Percentiles rank a stretch among this genome's conserved stretches.
Conservation (phyloP, 2,329 filamentous ascomycete species). For the Elsinoe batatas region DNA sequence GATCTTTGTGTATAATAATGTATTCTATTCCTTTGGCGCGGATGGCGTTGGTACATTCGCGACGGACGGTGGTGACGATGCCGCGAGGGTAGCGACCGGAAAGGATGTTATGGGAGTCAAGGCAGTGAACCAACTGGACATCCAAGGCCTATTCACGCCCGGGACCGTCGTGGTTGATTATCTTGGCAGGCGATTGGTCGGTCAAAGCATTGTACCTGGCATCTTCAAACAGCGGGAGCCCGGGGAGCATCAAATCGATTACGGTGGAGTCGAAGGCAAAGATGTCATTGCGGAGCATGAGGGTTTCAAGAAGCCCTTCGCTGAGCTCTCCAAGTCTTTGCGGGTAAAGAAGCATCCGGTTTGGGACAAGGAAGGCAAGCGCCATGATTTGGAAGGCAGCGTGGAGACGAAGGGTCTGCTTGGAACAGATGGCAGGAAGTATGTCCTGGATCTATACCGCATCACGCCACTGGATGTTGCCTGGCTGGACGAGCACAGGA, state of each 20-base stretch:
- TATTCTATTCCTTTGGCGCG: conserved; percentile 97
- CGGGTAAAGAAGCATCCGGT: conserved; percentile 91
- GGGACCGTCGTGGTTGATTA: conserved; percentile 97
- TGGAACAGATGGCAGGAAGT: conserved; percentile 91
- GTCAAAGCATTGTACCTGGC: conserved; percentile 93
- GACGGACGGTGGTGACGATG: conserved; percentile 91
- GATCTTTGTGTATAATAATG: conserved; percentile 99
- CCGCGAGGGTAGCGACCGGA: conserved; percentile 86
- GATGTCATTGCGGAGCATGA: conserved; percentile 88
- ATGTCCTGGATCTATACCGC: conserved; percentile 92
- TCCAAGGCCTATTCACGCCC: conserved; percentile 85
- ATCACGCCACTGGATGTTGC: conserved; percentile 82
- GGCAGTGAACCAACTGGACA: conserved; percentile 93
- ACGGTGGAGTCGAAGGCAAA: conserved; percentile 94
- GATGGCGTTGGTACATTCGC: conserved; percentile 97
- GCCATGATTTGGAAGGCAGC: conserved; percentile 85
- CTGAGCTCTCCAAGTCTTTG: conserved; percentile 81
- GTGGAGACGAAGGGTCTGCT: conserved; percentile 98
- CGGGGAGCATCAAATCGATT: conserved; percentile 97
- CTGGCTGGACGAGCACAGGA: conserved; percentile 74
- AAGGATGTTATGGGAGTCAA: conserved; percentile 94
- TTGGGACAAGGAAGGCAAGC: conserved; percentile 91
- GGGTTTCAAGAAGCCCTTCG: conserved; percentile 72
- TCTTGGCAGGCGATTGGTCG: conserved; percentile 90
- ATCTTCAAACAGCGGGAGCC: conserved; percentile 98